Base-by-base conservation (phyloP, 495 filamentous ascomycete genomes). In the Penicillium tannophilum region DNA sequence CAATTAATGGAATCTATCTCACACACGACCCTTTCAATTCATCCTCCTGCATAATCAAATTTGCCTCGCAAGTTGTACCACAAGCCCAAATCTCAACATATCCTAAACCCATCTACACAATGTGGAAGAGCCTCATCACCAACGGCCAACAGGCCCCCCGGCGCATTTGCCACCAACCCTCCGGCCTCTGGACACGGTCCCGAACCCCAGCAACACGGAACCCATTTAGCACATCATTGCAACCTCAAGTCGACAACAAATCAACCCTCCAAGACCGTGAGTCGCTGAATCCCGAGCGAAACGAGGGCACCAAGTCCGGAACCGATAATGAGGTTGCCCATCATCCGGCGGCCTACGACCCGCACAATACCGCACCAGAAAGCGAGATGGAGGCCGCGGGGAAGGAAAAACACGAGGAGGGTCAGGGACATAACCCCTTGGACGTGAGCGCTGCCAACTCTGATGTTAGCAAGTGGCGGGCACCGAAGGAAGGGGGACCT, bases 401-500 rank as follows among this genome's bases (percentile, higher is more conserved):
- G 60, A 60, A 71, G 55, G 80, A 77, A 52, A 66, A 48, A 44
- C 52, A 59, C 50, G 19, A 48, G 49, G 43, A 69, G 61, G 71
- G 72, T 26, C 56, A 68, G 57, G 51, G 59, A 9, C 65, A 69
- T 39, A 79, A 82, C 58, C 81, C 86, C 7, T 67, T 89, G 23
- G 73, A 87, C 24, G 79, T 88, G 45, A 85, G 82, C 48, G 79
- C 82, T 0, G 84, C 81, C 20, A 89, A 90, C 64, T 77, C 72
- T 41, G 83, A 84, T 8, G 78, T 85, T n/a, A 84, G 78, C 55
- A 67, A 78, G 61, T 75, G 72, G 65, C 67, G 79, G 55, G 70
- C 68, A 6, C 56, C 69, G 30, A 63, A 65, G 50, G 80, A 87
- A 63, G 81, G 78, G 0, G 82, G 78, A 8, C 66, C 81, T 17